These are phyloP conservation scores for Diaporthe capsici DNA, from an alignment of 2,329 filamentous ascomycete species.

Conservation along the genomic window DNA sequence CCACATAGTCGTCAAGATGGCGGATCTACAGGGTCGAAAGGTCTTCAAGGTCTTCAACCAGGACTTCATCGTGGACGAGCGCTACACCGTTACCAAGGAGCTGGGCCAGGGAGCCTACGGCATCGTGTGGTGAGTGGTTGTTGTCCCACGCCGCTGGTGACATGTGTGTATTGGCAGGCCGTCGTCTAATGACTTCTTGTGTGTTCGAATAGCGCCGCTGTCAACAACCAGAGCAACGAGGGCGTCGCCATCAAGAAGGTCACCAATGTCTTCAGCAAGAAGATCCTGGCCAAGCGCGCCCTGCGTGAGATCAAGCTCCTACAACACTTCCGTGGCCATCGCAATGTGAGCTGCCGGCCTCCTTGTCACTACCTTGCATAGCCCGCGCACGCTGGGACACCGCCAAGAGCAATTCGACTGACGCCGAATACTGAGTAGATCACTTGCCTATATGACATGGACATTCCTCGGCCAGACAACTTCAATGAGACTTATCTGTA, in stretches of 20 bases:
- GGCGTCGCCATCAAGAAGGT: conserved; percentile 99
- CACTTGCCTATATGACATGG: conserved; percentile 99
- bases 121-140: conserved; percentile 86
- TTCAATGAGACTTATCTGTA: conserved; percentile 99
- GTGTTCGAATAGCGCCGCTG: conserved; percentile 78
- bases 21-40: conserved; percentile 73
- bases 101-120: conserved; percentile 98
- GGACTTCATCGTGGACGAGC: conserved; percentile 98
- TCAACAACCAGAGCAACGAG: conserved; percentile 90
- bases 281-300: conserved; percentile 98
- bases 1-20: conserved; percentile 46
- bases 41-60: conserved; percentile 99
- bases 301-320: conserved; percentile 98
- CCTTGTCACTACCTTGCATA: neutral
- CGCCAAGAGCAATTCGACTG: conserved; percentile 22
- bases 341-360: conserved; percentile 73
- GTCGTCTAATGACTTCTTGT: conserved; percentile 28
- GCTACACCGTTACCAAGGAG: conserved; percentile 99
- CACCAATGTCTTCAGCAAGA: conserved; percentile 99
- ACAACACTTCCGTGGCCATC: conserved; percentile 94
- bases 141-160: neutral
- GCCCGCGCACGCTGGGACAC: neutral
- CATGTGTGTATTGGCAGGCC: neutral
- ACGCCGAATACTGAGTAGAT: conserved; percentile 71
- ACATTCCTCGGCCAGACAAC: conserved; percentile 95